A percentile compares a stretch with the other conserved stretches of the same genome.
Conservation (phyloP, 805 yeast species). For the Suhomyces sp. region DNA sequence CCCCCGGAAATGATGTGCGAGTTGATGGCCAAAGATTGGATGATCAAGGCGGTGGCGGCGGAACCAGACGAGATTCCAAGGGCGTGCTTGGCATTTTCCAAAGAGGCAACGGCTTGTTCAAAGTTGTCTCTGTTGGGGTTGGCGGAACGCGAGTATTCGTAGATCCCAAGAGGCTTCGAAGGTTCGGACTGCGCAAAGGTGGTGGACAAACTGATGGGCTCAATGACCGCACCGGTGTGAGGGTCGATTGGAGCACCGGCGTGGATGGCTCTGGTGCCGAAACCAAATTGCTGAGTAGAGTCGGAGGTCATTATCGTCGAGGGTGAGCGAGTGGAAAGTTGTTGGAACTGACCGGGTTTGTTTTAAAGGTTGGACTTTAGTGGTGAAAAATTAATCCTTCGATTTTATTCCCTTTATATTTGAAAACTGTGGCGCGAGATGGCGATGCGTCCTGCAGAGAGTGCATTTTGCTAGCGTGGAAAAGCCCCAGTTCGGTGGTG, state of each 20-base stretch:
- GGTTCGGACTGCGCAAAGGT: slow-evolving; percentile 82
- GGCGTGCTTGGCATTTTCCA: slow-evolving; percentile 73
- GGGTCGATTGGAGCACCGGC: slow-evolving; percentile 73
- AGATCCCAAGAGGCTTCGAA: slow-evolving; percentile 70
- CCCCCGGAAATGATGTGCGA: slow-evolving; percentile 76
- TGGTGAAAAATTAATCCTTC: not conserved
- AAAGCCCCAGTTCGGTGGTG: not conserved
- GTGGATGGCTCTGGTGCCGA: slow-evolving; percentile 82
- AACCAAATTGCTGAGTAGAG: slow-evolving; percentile 36
- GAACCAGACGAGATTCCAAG: slow-evolving; percentile 84
- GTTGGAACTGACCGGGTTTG: slow-evolving; percentile 5
- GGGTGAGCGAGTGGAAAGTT: slow-evolving; percentile 1
- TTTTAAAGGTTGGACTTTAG: slow-evolving; percentile 10
- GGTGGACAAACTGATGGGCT: slow-evolving; percentile 78
- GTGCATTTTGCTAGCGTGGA: not conserved
- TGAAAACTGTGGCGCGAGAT: slow-evolving; percentile 3
- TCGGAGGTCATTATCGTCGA: slow-evolving; percentile 35
- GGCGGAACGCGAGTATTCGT: slow-evolving; percentile 81
- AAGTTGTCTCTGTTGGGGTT: slow-evolving; percentile 85
- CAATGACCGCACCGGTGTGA: slow-evolving; percentile 81
- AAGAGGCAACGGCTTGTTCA: slow-evolving; percentile 73
- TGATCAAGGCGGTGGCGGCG: slow-evolving; percentile 73
- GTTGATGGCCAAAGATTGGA: slow-evolving; percentile 70
- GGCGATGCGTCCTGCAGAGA: not conserved
- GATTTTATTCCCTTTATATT: not conserved